A percentile compares a stretch with the other conserved stretches of the same genome.
Evolutionary conservation across 495 filamentous ascomycete genomes (phyloP).

Genomic region (Monascus purpureus): DNA sequence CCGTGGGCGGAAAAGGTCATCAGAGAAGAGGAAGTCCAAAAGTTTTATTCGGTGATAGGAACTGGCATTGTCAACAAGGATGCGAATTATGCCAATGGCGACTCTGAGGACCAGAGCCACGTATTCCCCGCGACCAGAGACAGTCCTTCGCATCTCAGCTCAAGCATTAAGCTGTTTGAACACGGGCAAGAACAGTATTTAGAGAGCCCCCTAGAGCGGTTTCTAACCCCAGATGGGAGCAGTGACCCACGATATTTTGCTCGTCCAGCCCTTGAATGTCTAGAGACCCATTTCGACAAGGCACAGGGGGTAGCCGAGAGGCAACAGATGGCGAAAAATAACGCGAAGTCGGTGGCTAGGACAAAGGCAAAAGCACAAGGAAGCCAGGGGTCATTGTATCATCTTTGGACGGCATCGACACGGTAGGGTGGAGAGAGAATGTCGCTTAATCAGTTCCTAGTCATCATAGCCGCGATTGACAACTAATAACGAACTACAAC

Average conservation of each 20-base stretch:
- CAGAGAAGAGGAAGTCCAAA: conserved; percentile 8
- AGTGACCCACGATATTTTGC: conserved; percentile 8
- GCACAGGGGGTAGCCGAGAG: conserved; percentile 7
- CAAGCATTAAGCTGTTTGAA: conserved; percentile 7
- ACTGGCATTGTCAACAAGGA: background rate
- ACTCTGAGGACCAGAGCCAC: conserved; percentile 2
- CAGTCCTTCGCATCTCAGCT: background rate
- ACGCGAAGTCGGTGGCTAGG: conserved; percentile 1
- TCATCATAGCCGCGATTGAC: too few relatives aligned
- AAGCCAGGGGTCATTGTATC: too few relatives aligned
- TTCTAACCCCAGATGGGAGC: conserved; percentile 10
- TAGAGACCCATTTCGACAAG: conserved; percentile 6
- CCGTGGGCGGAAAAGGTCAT: conserved; percentile 12
- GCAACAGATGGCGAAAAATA: conserved; percentile 2
- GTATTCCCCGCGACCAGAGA: background rate
- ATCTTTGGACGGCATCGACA: too few relatives aligned
- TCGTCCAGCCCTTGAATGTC: conserved; percentile 5
- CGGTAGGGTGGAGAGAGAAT: too few relatives aligned
- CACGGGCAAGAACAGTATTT: conserved; percentile 1
- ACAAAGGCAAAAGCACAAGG: background rate
- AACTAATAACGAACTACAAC: too few relatives aligned
- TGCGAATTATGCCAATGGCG: conserved; percentile 1
- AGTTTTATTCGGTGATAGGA: conserved; percentile 2
- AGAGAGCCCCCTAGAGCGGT: conserved; percentile 12
- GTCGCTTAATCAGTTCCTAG: too few relatives aligned